These are phyloP conservation scores for Aspergillus sergii DNA, from an alignment of 2,329 filamentous ascomycete species.

Conservation along the genomic window DNA sequence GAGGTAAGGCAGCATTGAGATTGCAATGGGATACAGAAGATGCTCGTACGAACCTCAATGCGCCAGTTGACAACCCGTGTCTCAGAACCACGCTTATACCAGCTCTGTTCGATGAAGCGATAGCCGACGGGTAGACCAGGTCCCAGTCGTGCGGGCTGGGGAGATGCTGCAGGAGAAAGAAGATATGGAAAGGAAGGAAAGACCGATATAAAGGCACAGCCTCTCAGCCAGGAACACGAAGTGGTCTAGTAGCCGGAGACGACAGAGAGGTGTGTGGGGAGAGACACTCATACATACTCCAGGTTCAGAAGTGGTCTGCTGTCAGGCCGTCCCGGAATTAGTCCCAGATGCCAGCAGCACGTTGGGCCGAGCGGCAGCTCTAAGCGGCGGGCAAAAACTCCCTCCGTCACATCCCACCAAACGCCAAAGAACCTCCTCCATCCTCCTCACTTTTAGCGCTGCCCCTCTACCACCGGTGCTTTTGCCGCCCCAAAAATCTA, in stretches of 20 bases:
- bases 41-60: constrained; percentile 39
- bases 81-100: constrained; percentile 21
- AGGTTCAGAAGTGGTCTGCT: constrained; percentile 5
- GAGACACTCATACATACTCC: constrained; percentile 4
- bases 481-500: not conserved
- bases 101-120: constrained; percentile 11
- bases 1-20: constrained; percentile 22
- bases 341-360: not conserved
- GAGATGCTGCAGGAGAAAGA: not conserved
- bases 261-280: constrained; percentile 16
- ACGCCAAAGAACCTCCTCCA: constrained; percentile 8
- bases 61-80: constrained; percentile 41
- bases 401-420: constrained; percentile 22
- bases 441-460: constrained; percentile 1
- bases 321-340: constrained; percentile 7
- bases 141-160: not conserved
- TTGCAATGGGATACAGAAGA: constrained; percentile 9
- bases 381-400: constrained; percentile 23
- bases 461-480: not conserved
- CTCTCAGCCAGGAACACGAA: constrained; percentile 4
- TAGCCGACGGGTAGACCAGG: not conserved
- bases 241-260: constrained; percentile 7
- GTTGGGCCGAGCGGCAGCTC: constrained; percentile 20
- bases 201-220: constrained; percentile 7
- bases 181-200: not conserved